Evolutionary conservation across 768 basidiomycete genomes (phyloP).

Genomic region (Boletus rufocinnamomeus): DNA sequence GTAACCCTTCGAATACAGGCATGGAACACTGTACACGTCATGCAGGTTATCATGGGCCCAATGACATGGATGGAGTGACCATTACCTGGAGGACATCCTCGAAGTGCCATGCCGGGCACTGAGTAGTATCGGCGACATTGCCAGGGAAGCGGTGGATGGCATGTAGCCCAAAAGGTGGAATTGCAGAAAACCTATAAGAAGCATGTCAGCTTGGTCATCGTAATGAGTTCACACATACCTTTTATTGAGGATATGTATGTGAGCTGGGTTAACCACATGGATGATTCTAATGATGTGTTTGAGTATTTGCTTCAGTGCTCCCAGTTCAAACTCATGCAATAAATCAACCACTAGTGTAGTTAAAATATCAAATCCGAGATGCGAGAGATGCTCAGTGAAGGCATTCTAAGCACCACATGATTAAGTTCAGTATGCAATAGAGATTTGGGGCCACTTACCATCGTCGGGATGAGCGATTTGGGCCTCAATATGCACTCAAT

Average conservation of each 20-base stretch:
- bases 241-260: background rate
- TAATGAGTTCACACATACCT: background rate
- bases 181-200: background rate
- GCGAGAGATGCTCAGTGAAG: background rate
- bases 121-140: conserved; percentile 42
- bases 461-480: background rate
- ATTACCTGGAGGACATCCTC: conserved; percentile 18
- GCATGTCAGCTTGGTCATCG: background rate
- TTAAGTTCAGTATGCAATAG: background rate
- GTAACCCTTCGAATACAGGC: conserved; percentile 42
- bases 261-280: background rate
- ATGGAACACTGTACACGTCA: conserved; percentile 35
- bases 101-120: conserved; percentile 21
- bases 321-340: conserved; percentile 4
- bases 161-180: background rate
- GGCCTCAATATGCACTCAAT: background rate
- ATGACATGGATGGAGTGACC: background rate
- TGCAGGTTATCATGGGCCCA: background rate
- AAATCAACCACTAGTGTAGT: background rate
- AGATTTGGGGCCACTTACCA: background rate
- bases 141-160: conserved; percentile 39
- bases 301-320: background rate
- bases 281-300: background rate
- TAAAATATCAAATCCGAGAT: background rate
- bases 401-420: background rate